Evolutionary conservation across 169 alveolate genomes (phyloP).

Genomic region (Eimeria necatrix): DNA sequence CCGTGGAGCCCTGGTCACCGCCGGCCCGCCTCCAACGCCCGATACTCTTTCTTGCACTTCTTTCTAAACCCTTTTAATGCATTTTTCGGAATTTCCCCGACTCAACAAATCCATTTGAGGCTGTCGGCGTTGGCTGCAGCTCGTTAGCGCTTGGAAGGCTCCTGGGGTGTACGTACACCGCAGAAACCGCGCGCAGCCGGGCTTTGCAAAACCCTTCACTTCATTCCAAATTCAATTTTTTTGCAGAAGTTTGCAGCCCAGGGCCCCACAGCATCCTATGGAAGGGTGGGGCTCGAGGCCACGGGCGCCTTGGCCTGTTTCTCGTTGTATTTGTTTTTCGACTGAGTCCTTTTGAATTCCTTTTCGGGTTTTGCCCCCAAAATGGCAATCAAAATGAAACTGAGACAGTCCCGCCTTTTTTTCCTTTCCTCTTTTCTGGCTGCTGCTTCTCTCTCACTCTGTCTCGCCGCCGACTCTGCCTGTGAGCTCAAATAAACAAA

Average conservation of each 20-base stretch:
- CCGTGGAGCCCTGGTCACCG: slow-evolving; percentile 57
- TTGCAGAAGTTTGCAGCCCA: too few species aligned
- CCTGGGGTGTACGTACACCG: too few species aligned
- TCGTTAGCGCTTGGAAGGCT: too few species aligned
- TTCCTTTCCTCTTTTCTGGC: background rate
- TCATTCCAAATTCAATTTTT: too few species aligned
- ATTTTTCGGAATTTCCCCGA: too few species aligned
- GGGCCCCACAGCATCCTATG: slow-evolving; percentile 12
- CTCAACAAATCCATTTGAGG: too few species aligned
- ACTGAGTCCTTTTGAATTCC: background rate
- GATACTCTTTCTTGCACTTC: too few species aligned
- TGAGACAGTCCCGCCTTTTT: background rate
- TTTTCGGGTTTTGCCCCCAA: background rate
- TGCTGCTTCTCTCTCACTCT: background rate
- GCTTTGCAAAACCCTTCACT: too few species aligned
- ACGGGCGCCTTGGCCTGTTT: background rate
- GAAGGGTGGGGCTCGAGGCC: slow-evolving; percentile 3
- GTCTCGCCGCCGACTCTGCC: background rate
- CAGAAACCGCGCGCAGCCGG: too few species aligned
- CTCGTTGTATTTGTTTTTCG: background rate
- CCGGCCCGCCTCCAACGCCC: slow-evolving; percentile 1
- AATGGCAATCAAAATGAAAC: background rate
- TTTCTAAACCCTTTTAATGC: too few species aligned
- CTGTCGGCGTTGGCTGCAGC: too few species aligned
- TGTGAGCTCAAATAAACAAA: background rate